Evolutionary conservation across 371 early-diverging fungal species (phyloP).

Genomic region (Chytridiales sp.): DNA sequence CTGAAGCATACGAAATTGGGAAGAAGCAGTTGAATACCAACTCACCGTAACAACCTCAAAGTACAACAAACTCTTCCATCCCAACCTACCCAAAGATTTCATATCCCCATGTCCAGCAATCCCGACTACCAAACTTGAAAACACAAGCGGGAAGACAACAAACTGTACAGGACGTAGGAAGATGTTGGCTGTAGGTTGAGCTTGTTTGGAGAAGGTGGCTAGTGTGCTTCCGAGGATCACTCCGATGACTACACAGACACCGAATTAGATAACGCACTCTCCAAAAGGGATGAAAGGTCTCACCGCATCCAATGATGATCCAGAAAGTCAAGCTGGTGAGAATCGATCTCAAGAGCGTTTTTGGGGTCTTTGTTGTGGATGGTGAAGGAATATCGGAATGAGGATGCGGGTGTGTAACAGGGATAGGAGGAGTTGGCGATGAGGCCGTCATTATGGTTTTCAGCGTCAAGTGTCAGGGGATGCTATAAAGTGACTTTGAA

Average conservation of each 20-base stretch:
- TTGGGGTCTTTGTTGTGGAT: no score
- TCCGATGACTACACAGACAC: conserved; percentile 52
- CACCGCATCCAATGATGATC: no score
- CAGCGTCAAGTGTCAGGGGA: no score
- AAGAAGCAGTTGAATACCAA: conserved; percentile 5
- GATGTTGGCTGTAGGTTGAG: conserved; percentile 26
- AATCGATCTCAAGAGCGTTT: no score
- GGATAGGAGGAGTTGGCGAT: no score
- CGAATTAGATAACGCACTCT: background rate
- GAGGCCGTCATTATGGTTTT: no score
- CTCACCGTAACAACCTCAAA: conserved; percentile 34
- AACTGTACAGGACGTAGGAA: conserved; percentile 66
- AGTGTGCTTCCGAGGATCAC: conserved; percentile 61
- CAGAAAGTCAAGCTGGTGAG: no score
- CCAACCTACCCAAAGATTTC: conserved; percentile 41
- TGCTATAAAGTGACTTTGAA: no score
- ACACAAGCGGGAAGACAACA: conserved; percentile 70
- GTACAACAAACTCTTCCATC: conserved; percentile 32
- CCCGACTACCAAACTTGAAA: conserved; percentile 69
- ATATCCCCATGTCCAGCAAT: conserved; percentile 79
- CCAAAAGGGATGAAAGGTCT: background rate
- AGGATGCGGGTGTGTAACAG: no score
- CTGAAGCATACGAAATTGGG: background rate
- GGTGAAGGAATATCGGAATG: no score
- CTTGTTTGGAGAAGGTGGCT: conserved; percentile 44